Base-by-base conservation (phyloP, 1,284 basidiomycete species). In the Laetiporus sulphureus region DNA sequence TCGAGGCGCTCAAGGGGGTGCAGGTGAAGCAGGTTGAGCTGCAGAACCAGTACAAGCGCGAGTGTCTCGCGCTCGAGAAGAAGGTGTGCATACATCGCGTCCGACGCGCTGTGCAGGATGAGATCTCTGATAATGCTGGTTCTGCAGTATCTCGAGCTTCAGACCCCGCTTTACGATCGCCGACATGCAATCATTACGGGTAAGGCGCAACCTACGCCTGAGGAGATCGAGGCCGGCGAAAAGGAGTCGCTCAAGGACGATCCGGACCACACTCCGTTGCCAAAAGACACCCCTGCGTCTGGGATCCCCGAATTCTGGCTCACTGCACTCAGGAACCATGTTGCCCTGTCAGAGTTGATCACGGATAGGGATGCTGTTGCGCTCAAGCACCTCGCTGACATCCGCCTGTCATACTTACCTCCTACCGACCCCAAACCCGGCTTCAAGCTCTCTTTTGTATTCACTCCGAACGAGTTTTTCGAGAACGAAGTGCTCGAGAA, bases 271-370 rank as follows among this genome's bases (percentile, higher is more conserved):
- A 67, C 65, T 23, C 69, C 75, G 20, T 65, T 84, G 11, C 65
- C 77, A 43, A 71, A 70, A 49, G 75, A 75, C 42, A 56, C 56
- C 4, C 59, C 55, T 58, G 51, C 68, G 3, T 67, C 72, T 50
- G 85, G 86, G 51, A 92, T 99, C 57, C 91, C 94, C 47, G 86
- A 96, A 60, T 98, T 98, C 75, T 99, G 95, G 95, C 82, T 97
- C 55, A 98, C 95, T 1, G 91, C 92, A 1, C 77, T 98, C 50
- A 83, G 90, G 57, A 98, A 96, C 67, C 91, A 97, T 64, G 66
- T 86, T 46, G 90, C 81, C 40, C 75, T 98, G 42, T 76, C 79
- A 36, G 91, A 94, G 42, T 73, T 94, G 59, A 93, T 98, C 71
- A 96, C 91, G 25, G 93, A 97, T 59, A 82, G 85, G 42, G 95